Evolutionary conservation across 2,329 filamentous ascomycete species (phyloP), one percentile per base, ranked within the genome.

Genomic region (Zymoseptoria ardabiliae): DNA sequence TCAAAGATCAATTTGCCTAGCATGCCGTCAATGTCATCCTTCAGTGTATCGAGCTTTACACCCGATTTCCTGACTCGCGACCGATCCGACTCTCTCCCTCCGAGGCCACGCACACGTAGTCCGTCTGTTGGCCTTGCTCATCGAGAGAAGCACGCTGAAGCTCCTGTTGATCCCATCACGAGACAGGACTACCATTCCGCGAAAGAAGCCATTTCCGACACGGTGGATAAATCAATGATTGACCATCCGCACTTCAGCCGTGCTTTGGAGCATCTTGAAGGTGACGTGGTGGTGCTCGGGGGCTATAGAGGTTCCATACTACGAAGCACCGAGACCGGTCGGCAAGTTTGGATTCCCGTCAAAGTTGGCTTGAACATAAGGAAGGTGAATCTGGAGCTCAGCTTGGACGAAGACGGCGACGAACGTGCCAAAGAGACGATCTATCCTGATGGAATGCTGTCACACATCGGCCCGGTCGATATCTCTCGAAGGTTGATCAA

Each of bases 301-400:
- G 93, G 93, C 13, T 96, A 97, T 70, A 83, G 93, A 64, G 93
- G 93, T n/a, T 96, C 92, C 0, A 82, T 97, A n/a, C 75, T 97
- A 28, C 85, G 92, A 28, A 95, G 91, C 10, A 88, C 90, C 10
- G 86, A 91, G 62, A 83, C 89, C 8, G 88, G 89, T 3, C 85
- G 91, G n/a, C 91, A 96, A 71, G 77, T 96, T 0, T 97, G 93
- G 93, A 90, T 95, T 1, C 92, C 92, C 0, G 87, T 97, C 69
- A 97, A 97, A 74, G 87, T 96, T 25, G 92, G 93, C 0, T 77
- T 97, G 55, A 96, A 96, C 67, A 83, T 97, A 62, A 87, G 92
- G 58, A 96, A 94, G 71, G 92, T 93, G 2, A 90, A 97, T 71
- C 79, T 97, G 3, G 91, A 96, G 71, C 87, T 97, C 9, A 92